Evolutionary conservation across 768 basidiomycete genomes (phyloP).

Genomic region (Cystofilobasidium capitatum): DNA sequence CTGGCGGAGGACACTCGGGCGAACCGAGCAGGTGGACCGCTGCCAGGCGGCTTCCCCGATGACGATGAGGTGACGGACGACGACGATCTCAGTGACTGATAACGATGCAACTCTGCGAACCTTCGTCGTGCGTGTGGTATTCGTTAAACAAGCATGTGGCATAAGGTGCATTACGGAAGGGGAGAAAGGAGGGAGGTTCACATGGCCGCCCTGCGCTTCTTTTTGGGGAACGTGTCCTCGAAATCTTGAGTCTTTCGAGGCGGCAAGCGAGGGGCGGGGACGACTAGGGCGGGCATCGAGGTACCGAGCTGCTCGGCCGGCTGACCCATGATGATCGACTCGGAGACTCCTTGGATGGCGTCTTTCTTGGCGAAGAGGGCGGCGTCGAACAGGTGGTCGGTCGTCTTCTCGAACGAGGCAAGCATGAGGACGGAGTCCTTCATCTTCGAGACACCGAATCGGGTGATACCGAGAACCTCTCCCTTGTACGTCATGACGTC

Average conservation of each 20-base stretch:
- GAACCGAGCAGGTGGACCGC: not conserved
- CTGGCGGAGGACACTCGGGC: constrained; percentile 19
- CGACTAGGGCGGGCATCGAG: constrained; percentile 48
- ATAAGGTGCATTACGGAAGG: too few species aligned
- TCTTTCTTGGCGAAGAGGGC: constrained; percentile 93
- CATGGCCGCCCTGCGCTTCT: constrained; percentile 1
- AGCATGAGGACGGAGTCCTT: constrained; percentile 95
- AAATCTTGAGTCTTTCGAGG: constrained; percentile 14
- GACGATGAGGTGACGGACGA: constrained; percentile 10
- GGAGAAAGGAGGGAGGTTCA: too few species aligned
- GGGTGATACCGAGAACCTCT: constrained; percentile 93
- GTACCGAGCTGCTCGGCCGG: constrained; percentile 89
- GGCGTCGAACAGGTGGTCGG: constrained; percentile 96
- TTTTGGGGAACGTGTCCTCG: constrained; percentile 22
- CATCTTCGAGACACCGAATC: constrained; percentile 99
- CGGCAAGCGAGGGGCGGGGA: constrained; percentile 16
- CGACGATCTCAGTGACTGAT: not conserved
- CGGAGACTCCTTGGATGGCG: constrained; percentile 89
- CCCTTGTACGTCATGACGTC: constrained; percentile 99
- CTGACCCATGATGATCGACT: constrained; percentile 99
- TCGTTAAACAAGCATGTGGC: too few species aligned
- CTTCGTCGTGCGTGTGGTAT: not conserved
- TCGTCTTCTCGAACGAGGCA: constrained; percentile 98
- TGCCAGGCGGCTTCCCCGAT: constrained; percentile 28
- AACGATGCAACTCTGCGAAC: not conserved